phyloP scores from a whole-genome alignment of 2,329 filamentous ascomycete species.

The Alternaria rosae region DNA sequence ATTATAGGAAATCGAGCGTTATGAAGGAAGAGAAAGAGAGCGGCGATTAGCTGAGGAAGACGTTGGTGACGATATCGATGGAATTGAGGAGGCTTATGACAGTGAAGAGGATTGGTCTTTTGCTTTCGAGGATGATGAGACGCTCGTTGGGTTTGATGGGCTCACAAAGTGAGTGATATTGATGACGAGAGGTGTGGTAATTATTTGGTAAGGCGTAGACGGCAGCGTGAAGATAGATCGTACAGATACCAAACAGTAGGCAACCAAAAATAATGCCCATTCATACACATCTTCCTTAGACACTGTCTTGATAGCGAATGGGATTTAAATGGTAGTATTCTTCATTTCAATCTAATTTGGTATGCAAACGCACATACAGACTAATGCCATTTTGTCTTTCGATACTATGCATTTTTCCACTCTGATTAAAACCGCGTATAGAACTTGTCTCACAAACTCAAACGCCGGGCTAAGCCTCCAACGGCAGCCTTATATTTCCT shows the following conservation, averaged over 20 bases:
- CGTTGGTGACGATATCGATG: constrained; percentile 11
- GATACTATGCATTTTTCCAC: neutral
- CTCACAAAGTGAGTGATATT: neutral
- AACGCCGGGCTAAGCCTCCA: neutral
- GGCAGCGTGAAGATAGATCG: neutral
- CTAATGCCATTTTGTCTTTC: neutral
- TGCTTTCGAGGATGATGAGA: constrained; percentile 4
- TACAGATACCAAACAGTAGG: constrained; percentile 18
- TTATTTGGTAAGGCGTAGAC: constrained; percentile 2
- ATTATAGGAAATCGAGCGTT: neutral
- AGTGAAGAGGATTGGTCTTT: constrained; percentile 16
- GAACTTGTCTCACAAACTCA: neutral
- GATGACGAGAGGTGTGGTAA: constrained; percentile 1
- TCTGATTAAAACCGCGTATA: neutral
- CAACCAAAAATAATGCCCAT: constrained; percentile 1
- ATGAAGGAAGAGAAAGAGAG: constrained; percentile 1
- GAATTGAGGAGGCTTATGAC: constrained; percentile 11
- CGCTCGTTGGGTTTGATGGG: neutral
- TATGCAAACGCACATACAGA: neutral
- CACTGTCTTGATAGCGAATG: neutral
- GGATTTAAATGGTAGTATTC: neutral
- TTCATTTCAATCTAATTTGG: neutral
- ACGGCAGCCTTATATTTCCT: neutral
- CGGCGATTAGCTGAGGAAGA: constrained; percentile 6
- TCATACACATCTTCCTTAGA: neutral